Evolutionary conservation across 1,139 yeast species (phyloP).

Genomic region (Candida glucosophila): DNA sequence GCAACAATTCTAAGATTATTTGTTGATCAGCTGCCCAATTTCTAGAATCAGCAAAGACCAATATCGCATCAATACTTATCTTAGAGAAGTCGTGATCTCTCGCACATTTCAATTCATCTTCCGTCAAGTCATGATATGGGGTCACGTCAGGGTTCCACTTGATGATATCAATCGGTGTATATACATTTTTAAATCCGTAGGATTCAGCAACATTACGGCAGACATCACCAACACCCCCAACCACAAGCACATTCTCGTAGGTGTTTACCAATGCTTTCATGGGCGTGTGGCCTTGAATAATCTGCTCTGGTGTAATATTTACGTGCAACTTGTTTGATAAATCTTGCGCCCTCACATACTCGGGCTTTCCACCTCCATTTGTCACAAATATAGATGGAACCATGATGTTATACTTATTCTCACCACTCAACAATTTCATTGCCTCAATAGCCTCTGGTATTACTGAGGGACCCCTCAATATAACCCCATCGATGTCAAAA

Average conservation of each 20-base stretch:
- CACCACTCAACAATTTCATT: constrained; percentile 60
- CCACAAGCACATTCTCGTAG: constrained; percentile 66
- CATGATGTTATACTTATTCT: constrained; percentile 66
- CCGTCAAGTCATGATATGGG: constrained; percentile 69
- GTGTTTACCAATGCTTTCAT: constrained; percentile 67
- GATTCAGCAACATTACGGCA: constrained; percentile 72
- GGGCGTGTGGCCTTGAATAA: constrained; percentile 86
- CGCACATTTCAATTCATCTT: constrained; percentile 53
- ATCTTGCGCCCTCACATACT: constrained; percentile 60
- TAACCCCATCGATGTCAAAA: constrained; percentile 80
- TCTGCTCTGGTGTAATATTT: constrained; percentile 62
- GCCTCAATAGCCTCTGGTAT: constrained; percentile 74
- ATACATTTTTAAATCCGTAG: constrained; percentile 70
- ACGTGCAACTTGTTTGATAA: constrained; percentile 52
- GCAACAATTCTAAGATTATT: constrained; percentile 66
- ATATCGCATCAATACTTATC: constrained; percentile 56
- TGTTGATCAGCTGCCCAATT: constrained; percentile 92
- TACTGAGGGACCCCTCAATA: constrained; percentile 71
- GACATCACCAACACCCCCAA: constrained; percentile 81
- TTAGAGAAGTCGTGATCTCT: constrained; percentile 59
- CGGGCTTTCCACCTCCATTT: constrained; percentile 85
- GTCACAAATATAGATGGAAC: constrained; percentile 86
- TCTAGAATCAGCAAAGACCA: constrained; percentile 76
- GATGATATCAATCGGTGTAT: constrained; percentile 70
- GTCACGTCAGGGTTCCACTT: constrained; percentile 82